phyloP scores from a whole-genome alignment of 441 rosid species.

The Eutrema salsugineum region DNA sequence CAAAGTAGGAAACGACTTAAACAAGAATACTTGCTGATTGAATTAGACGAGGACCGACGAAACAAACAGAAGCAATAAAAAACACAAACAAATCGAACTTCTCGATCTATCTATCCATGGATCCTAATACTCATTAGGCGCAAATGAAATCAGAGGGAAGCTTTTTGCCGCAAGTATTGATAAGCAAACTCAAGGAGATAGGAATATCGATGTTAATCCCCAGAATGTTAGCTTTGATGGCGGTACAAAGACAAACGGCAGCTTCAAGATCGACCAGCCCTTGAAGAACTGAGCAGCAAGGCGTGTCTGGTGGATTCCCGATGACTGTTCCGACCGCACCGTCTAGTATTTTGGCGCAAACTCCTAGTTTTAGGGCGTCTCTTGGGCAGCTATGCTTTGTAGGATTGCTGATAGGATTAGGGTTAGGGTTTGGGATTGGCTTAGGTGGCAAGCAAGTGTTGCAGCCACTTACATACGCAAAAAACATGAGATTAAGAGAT shows the following conservation, averaged over 20 bases:
- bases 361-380: conserved; percentile 53
- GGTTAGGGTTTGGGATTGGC: conserved; percentile 41
- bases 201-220: conserved; percentile 64
- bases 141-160: conserved; percentile 68
- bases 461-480: conserved; percentile 42
- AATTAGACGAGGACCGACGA: neutral
- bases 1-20: neutral
- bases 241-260: conserved; percentile 70
- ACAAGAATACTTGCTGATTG: neutral
- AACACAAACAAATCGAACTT: neutral
- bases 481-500: conserved; percentile 34
- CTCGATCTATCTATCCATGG: neutral
- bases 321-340: conserved; percentile 43
- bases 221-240: conserved; percentile 67
- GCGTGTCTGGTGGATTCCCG: conserved; percentile 51
- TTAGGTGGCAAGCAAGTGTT: conserved; percentile 42
- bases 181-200: conserved; percentile 55
- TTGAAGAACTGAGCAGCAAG: conserved; percentile 54
- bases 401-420: conserved; percentile 24
- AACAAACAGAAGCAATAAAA: neutral
- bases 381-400: conserved; percentile 48
- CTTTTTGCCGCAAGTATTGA: conserved; percentile 60
- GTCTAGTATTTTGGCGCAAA: conserved; percentile 55
- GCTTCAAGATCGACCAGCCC: conserved; percentile 69
- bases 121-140: conserved; percentile 25